Evolutionary conservation across 352 stramenopile species (phyloP).

Genomic region (Globisporangium acanthophoron): DNA sequence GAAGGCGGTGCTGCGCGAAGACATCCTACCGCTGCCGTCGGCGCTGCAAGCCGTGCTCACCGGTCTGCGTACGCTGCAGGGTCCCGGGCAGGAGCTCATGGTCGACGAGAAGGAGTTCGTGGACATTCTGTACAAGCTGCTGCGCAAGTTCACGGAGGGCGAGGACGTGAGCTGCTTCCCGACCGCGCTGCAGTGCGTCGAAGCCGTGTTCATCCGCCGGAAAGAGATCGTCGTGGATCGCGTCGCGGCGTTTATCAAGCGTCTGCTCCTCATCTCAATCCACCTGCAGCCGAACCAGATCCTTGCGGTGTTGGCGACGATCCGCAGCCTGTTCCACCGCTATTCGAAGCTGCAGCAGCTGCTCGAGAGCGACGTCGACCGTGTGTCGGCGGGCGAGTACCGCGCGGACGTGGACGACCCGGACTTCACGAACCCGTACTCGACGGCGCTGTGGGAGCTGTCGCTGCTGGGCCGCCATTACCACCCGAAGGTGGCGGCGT

Average conservation of each 20-base stretch:
- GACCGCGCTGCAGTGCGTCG: slow-evolving; percentile 87
- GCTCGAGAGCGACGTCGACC: slow-evolving; percentile 94
- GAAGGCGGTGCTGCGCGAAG: slow-evolving; percentile 88
- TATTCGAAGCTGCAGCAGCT: slow-evolving; percentile 94
- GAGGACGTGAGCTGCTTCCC: slow-evolving; percentile 58
- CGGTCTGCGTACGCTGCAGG: slow-evolving; percentile 91
- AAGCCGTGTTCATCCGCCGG: slow-evolving; percentile 90
- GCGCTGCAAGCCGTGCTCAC: slow-evolving; percentile 88
- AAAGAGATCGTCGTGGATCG: slow-evolving; percentile 93
- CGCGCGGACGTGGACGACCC: slow-evolving; percentile 89
- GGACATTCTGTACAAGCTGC: slow-evolving; percentile 90
- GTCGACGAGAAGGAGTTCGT: slow-evolving; percentile 97
- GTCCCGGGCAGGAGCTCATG: slow-evolving; percentile 92
- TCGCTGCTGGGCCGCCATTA: slow-evolving; percentile 82
- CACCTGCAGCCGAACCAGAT: slow-evolving; percentile 80
- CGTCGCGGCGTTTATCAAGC: slow-evolving; percentile 94
- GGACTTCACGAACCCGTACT: slow-evolving; percentile 94
- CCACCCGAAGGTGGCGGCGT: slow-evolving; percentile 74
- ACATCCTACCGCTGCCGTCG: slow-evolving; percentile 55
- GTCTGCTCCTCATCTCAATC: slow-evolving; percentile 86
- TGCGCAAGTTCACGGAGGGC: slow-evolving; percentile 66
- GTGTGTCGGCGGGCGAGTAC: slow-evolving; percentile 92
- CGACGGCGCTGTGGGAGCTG: slow-evolving; percentile 92
- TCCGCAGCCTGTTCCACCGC: slow-evolving; percentile 86
- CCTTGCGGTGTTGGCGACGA: slow-evolving; percentile 83